A percentile compares a stretch with the other conserved stretches of the same genome.
These are phyloP conservation scores for Geranium brycei DNA, from an alignment of 345 rosid genomes.

Conservation along the genomic window DNA sequence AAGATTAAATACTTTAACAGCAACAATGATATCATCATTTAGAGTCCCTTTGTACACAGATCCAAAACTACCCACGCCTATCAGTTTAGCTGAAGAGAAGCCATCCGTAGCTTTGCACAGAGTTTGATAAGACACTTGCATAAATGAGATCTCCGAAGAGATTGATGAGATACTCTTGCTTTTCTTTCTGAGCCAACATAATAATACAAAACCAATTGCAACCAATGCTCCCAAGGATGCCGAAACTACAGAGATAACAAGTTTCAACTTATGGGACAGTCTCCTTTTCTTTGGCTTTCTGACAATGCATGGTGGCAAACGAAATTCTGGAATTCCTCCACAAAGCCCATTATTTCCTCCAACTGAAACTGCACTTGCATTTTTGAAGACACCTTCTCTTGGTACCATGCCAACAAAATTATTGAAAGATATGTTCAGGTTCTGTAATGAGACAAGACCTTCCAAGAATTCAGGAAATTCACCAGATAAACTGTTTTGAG, in stretches of 20 bases:
- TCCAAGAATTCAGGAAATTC: neutral
- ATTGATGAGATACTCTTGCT: neutral
- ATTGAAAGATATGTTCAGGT: neutral
- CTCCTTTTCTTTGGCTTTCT: neutral
- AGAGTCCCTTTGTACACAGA: constrained; percentile 9
- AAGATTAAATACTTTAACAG: constrained; percentile 10
- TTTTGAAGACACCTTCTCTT: neutral
- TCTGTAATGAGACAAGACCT: neutral
- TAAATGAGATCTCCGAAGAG: neutral
- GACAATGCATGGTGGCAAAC: neutral
- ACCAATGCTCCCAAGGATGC: neutral
- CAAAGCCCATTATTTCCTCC: neutral
- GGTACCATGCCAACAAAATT: neutral
- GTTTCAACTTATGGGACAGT: neutral
- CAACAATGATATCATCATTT: neutral
- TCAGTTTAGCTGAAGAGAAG: neutral
- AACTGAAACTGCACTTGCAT: neutral
- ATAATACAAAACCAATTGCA: too few species aligned
- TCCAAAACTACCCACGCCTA: constrained; percentile 9
- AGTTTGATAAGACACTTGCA: constrained; percentile 2
- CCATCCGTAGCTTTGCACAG: constrained; percentile 10
- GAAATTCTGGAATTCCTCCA: neutral
- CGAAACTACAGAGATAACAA: neutral
- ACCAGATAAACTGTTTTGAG: neutral
- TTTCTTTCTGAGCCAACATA: neutral